Evolutionary conservation across 2,329 filamentous ascomycete species (phyloP), one percentile per base, ranked within the genome.

Genomic region (Aspergillus tanneri): DNA sequence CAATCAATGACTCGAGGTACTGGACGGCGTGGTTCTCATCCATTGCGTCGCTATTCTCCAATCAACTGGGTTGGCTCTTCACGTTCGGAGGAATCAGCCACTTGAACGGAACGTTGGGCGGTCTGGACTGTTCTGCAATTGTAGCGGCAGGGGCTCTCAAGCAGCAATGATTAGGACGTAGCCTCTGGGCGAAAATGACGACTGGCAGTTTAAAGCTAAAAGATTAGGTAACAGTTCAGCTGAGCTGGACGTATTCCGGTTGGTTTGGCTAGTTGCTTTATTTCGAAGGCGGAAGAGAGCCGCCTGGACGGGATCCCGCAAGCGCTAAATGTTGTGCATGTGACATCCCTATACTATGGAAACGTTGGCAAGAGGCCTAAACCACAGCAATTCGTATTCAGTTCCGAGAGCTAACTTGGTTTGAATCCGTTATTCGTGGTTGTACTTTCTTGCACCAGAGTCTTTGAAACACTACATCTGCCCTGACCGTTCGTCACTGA

Each of bases 1-100:
- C 88, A 43, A 95, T 76, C 42, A 95, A 81, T 19, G 84, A 82
- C 27, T 72, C 65, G 34, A 75, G 56, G 50, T 72, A 75, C 41
- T 64, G 57, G 18, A 65, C 59, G 46, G 70, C 69, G 39, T 67
- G 55, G 24, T 58, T 57, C 37, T 66, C 62, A 28, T 71, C 63
- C 71, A 74, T 59, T 22, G 36, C 72, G 46, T 51, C 57, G 38
- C 45, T 51, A 40, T 53, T 52, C 43, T 46, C 24, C 41, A 53
- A 46, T 44, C 24, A 27, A 34, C 14, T 19, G 18, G 18, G 24
- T 16, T 32, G 23, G 12, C 12, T 25, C 23, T 47, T 43, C 25
- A 36, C 19, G 27, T 24, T 40, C 40, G 28, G 44, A 32, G 34
- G 40, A 40, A 40, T 50, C 41, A 34, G 36, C 47, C 27, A 49